Base-by-base conservation (phyloP, 1,139 yeast genomes). In the Blastobotrys indianensis region DNA sequence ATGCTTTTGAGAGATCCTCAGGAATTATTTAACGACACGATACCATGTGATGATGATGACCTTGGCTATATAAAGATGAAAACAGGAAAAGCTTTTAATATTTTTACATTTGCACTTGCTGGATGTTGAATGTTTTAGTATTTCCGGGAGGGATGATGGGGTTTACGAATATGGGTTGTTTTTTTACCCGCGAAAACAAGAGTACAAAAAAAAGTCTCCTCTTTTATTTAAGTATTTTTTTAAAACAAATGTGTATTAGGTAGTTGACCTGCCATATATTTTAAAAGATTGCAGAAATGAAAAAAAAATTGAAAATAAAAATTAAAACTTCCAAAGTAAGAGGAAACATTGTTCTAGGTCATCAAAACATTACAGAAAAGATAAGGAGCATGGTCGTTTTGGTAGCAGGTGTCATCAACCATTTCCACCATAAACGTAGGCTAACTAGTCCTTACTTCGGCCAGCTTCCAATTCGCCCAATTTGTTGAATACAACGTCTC, bases 391-490 rank as follows among this genome's bases (percentile, higher is more conserved):
- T 31, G 15, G 4, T n/a, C 8, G 8, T 32, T 12, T 12, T 12
- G 35, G 8, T 7, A 32, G n/a, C 7, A 12, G 8, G n/a, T 7
- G n/a, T 12, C 35, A 32, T 7, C 8, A 32, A 32, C 8, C 7
- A 11, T 32, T 9, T 12, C 15, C n/a, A 32, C n/a, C 7, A 9
- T 12, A 32, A 29, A 29, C 31, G 11, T 29, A 29, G 11, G 11
- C 13, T 36, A 9, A 15, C 16, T 13, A 28, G 4, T 37, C 41
- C 39, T 32, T 37, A 42, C 53, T 56, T 10, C 66, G 51, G 28
- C 66, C 66, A 44, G 54, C 55, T 46, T 62, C 64, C 10, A 62
- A 56, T 45, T 57, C 58, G 37, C 50, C 52, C 4, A 57, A 39
- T 44, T 55, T 57, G 47, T 53, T 47, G 35, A 54, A 50, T 20